phyloP scores from a whole-genome alignment of 163 green algal species.

The Scenedesmus sp. region DNA sequence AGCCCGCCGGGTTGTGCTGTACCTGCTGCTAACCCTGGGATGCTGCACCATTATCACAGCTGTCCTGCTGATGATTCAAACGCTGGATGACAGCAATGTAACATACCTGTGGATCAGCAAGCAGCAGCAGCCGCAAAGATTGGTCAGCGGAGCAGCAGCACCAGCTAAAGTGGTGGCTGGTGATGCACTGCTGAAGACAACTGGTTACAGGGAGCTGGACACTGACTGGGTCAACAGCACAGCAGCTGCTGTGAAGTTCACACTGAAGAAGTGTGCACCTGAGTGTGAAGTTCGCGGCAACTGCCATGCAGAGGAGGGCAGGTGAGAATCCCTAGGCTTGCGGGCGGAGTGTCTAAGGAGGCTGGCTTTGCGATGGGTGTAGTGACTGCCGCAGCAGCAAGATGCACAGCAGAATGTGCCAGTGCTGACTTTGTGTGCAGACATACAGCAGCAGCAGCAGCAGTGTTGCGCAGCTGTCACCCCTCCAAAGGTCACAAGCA shows the following conservation, averaged over 20 bases:
- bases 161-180: background rate
- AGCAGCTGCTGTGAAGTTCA: background rate
- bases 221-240: background rate
- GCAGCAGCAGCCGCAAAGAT: background rate
- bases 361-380: background rate
- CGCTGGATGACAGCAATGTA: background rate
- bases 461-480: background rate
- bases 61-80: background rate
- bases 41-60: slow-evolving; percentile 31
- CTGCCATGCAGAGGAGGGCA: slow-evolving; percentile 52
- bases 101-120: background rate
- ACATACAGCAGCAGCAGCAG: background rate
- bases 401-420: background rate
- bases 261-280: background rate
- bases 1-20: slow-evolving; percentile 14
- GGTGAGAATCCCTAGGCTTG: background rate
- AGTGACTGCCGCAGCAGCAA: background rate
- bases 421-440: background rate
- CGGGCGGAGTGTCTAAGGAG: background rate
- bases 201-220: slow-evolving; percentile 4
- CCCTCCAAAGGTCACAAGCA: no score
- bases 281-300: slow-evolving; percentile 44
- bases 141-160: background rate
- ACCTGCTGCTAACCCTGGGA: slow-evolving; percentile 15
- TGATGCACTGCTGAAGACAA: background rate